A percentile compares a stretch with the other conserved stretches of the same genome.
These are phyloP conservation scores for Penicillium brasilianum DNA, from an alignment of 2,329 filamentous ascomycete genomes.

Conservation along the genomic window DNA sequence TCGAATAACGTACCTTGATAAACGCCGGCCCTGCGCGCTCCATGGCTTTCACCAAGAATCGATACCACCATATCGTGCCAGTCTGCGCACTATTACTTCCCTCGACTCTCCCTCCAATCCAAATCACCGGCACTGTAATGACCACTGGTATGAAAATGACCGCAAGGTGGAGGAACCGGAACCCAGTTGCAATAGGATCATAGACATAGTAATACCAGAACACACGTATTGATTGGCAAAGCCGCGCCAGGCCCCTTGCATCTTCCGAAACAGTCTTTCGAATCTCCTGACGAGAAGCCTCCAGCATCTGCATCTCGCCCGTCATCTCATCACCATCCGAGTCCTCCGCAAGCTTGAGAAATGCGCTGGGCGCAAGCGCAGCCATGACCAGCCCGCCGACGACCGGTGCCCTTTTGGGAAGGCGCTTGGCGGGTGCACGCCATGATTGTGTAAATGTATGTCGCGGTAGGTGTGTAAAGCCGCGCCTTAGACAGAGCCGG, in stretches of 20 bases:
- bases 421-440: slow-evolving; percentile 24
- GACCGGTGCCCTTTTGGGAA: slow-evolving; percentile 32
- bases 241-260: slow-evolving; percentile 62
- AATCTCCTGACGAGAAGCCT: slow-evolving; percentile 78
- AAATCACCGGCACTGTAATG: slow-evolving; percentile 76
- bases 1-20: slow-evolving; percentile 73
- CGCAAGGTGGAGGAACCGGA: slow-evolving; percentile 85
- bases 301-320: slow-evolving; percentile 83
- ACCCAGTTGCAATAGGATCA: slow-evolving; percentile 83
- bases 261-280: slow-evolving; percentile 68
- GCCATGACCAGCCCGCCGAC: slow-evolving; percentile 44
- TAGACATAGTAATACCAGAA: slow-evolving; percentile 65
- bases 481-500: slow-evolving; percentile 56
- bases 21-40: slow-evolving; percentile 93
- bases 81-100: slow-evolving; percentile 73
- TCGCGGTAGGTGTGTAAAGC: slow-evolving; percentile 40
- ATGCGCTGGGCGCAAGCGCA: slow-evolving; percentile 62
- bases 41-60: slow-evolving; percentile 85
- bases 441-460: slow-evolving; percentile 38
- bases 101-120: slow-evolving; percentile 70
- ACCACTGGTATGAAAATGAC: slow-evolving; percentile 92
- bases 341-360: slow-evolving; percentile 63
- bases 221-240: slow-evolving; percentile 65
- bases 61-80: slow-evolving; percentile 94
- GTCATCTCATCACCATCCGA: slow-evolving; percentile 63